Evolutionary conservation across 2,329 filamentous ascomycete species (phyloP), one percentile per base, ranked within the genome.

Genomic region (Fusarium miscanthi): DNA sequence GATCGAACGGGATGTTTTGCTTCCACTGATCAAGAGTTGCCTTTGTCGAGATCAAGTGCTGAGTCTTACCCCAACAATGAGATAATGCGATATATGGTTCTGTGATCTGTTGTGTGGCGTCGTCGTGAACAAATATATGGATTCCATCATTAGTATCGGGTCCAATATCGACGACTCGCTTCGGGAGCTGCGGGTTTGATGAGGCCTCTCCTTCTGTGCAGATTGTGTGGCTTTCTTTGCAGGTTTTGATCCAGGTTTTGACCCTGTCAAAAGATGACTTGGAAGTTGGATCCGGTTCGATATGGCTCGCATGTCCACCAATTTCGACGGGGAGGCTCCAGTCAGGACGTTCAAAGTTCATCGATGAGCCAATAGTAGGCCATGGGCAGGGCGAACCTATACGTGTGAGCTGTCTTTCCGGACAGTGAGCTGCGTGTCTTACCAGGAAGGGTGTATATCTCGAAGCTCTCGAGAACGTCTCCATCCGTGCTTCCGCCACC

Each of bases 41-140:
- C 6, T 25, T 70, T 1, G 42, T 66, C 6, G 75, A 71, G 1
- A 58, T 57, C 19, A 77, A 43, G 11, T 71, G 66, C 3, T 63
- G 59, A 0, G 63, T 73, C 19, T 25, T 64, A 1, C 75, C 75
- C 75, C 75, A 77, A 9, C 75, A 77, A 21, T 77, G 75, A 35
- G 75, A 76, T 0, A 77, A 27, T 0, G 74, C 75, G 16, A 77
- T 69, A 13, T 76, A 77, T 6, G 70, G 59, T 21, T 63, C 51
- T 13, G 48, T 35, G 0, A 65, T 66, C 12, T 61, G 48, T 9
- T 63, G n/a, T 6, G 23, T 23, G 5, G 66, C 41, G 35, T 72
- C 70, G 9, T 66, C 72, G 8, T 66, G 53, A 11, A 72, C 72
- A 5, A 70, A 51, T 13, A 77, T 46, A 16, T 63, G 69, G 17